Base-by-base conservation (phyloP, 192 early-diverging fungal genomes). In the Podila minutissima region DNA sequence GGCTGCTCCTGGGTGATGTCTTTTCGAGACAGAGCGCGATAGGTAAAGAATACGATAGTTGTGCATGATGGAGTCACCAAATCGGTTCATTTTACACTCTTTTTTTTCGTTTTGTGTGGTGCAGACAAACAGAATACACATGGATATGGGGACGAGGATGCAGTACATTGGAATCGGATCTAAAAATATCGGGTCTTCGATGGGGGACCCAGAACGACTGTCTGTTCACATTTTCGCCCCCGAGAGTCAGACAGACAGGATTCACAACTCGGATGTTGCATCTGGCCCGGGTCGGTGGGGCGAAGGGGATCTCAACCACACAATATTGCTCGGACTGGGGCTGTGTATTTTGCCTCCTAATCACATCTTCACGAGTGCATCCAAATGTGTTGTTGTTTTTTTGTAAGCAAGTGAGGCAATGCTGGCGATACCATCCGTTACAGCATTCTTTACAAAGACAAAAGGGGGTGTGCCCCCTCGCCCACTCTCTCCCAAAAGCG, bases 1-100 rank as follows among this genome's bases (percentile, higher is more conserved):
- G 86, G 38, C 74, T 88, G 48, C 83, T 94, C 6, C 63, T 94
- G 29, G 83, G 82, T 28, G 92, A 91, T 71, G 87, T 75, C 32
- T 93, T 94, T 85, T 86, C 85, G 9, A 84, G 72, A 38, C 85
- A 88, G 26, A 92, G 90, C 59, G 75, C 86, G 46, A 64, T 77
- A 69, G 88, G 88, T 89, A 84, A 62, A 31, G 31, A 20, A 37
- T 6, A 22, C 9, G 35, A 46, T 15, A 3, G 2, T 41, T 41
- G 38, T 46, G 41, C 1, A 41, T 41, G 38, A 13, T 15, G 41
- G 11, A 11, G 41, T 46, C 41, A 13, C 17, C 49, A 33, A 20
- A 62, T 19, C 49, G 15, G 8, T 41, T 53, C 15, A 1, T 28
- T 64, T 46, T 29, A 38, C 49, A n/a, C 31, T 62, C n/a, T n/a